Conservation (phyloP, 768 basidiomycete species). For the Mycena rosella region DNA sequence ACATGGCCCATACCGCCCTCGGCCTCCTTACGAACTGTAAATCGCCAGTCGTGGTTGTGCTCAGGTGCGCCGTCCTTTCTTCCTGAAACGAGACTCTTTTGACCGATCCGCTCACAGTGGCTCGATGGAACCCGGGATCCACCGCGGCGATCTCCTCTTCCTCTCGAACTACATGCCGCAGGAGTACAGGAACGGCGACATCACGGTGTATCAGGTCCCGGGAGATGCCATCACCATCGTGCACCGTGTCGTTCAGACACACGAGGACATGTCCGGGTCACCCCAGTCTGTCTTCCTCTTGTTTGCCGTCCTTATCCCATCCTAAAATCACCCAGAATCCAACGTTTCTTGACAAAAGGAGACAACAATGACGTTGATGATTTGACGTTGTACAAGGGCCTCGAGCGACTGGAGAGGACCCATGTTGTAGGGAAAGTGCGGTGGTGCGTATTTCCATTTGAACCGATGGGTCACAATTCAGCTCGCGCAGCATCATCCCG, state of each 20-base stretch:
- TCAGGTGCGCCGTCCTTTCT: constrained; percentile 55
- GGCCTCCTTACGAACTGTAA: constrained; percentile 62
- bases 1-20: constrained; percentile 65
- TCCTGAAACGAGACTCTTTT: background rate
- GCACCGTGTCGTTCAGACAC: constrained; percentile 64
- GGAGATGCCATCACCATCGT: constrained; percentile 63
- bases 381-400: constrained; percentile 57
- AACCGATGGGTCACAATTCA: no score
- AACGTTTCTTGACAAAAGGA: constrained; percentile 64
- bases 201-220: constrained; percentile 66
- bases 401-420: constrained; percentile 57
- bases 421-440: constrained; percentile 63
- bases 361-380: constrained; percentile 67
- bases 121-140: constrained; percentile 61
- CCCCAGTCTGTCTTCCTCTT: background rate
- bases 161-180: constrained; percentile 55
- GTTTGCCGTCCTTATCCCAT: background rate
- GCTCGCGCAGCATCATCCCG: constrained; percentile 16
- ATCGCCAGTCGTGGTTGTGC: constrained; percentile 66
- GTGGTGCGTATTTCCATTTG: constrained; percentile 48
- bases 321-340: constrained; percentile 31
- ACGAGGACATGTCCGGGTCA: constrained; percentile 38
- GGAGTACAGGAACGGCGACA: constrained; percentile 60
- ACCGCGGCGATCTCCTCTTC: constrained; percentile 66
- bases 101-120: constrained; percentile 41